Conservation (phyloP, 2,329 filamentous ascomycete species). For the Pyrenophora graminea region DNA sequence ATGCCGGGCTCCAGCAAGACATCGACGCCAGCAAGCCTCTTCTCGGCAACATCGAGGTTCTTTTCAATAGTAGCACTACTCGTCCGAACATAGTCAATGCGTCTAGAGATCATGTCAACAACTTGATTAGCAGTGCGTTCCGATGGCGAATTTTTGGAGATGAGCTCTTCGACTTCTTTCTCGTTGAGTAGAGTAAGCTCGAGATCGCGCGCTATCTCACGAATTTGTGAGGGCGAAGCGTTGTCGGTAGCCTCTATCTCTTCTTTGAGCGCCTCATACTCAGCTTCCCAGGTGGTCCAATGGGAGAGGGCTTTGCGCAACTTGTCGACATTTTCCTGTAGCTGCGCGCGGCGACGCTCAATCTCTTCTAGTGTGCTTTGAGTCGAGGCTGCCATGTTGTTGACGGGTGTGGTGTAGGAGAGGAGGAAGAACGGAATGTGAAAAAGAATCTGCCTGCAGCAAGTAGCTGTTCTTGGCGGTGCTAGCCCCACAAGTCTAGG, state of each 20-base stretch:
- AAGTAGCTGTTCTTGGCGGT: slow-evolving; percentile 21
- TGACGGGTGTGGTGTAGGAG: slow-evolving; percentile 5
- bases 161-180: slow-evolving; percentile 61
- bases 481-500: slow-evolving; percentile 19
- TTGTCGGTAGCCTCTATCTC: slow-evolving; percentile 63
- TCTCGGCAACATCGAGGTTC: slow-evolving; percentile 70
- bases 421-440: slow-evolving; percentile 2
- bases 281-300: slow-evolving; percentile 89
- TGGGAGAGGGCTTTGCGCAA: slow-evolving; percentile 77
- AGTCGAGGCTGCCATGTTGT: slow-evolving; percentile 31
- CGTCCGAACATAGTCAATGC: slow-evolving; percentile 86
- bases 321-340: slow-evolving; percentile 76
- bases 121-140: slow-evolving; percentile 66
- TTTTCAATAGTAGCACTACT: slow-evolving; percentile 78
- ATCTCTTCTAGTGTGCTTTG: slow-evolving; percentile 66
- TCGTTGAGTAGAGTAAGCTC: slow-evolving; percentile 67
- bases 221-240: slow-evolving; percentile 35
- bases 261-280: slow-evolving; percentile 88
- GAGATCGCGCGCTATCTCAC: slow-evolving; percentile 60
- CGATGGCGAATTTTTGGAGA: slow-evolving; percentile 52
- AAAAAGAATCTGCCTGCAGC: slow-evolving; percentile 14
- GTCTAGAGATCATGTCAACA: slow-evolving; percentile 68
- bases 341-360: slow-evolving; percentile 72
- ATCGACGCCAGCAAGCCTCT: slow-evolving; percentile 66
- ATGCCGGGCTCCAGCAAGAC: slow-evolving; percentile 62